phyloP scores from a whole-genome alignment of 495 filamentous ascomycete species.

The Pseudevernia furfuracea region DNA sequence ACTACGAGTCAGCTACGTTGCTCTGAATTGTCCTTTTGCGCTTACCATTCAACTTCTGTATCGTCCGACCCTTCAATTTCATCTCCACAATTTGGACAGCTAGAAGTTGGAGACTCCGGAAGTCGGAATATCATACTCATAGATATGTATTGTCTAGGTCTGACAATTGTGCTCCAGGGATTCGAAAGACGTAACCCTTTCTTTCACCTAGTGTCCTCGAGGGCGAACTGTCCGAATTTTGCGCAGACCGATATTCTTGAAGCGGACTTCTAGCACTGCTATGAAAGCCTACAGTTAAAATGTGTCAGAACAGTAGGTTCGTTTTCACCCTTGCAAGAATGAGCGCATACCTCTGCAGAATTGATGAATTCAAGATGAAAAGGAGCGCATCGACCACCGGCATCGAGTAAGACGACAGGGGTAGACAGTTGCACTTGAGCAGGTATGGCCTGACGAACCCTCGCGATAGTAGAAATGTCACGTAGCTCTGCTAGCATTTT shows the following conservation, averaged over 20 bases:
- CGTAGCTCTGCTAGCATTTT: background rate
- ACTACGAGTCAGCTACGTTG: background rate
- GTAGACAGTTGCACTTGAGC: background rate
- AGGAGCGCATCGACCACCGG: background rate
- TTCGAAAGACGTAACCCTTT: background rate
- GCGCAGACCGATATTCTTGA: conserved; percentile 1
- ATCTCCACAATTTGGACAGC: background rate
- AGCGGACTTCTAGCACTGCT: conserved; percentile 1
- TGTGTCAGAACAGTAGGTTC: background rate
- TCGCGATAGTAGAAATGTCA: background rate
- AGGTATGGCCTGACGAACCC: background rate
- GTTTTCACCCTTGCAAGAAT: background rate
- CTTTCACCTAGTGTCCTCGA: background rate
- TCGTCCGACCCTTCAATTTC: background rate
- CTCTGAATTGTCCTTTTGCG: no score
- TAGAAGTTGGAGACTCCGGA: background rate
- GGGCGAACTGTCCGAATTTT: background rate
- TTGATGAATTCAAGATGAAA: conserved; percentile 5
- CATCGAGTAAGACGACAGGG: background rate
- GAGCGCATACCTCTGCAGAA: conserved; percentile 1
- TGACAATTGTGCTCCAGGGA: background rate
- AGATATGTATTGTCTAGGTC: background rate
- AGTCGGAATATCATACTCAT: conserved; percentile 7
- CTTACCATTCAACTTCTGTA: background rate
- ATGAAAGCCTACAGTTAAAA: background rate